These are phyloP conservation scores for Barnettozyma populi DNA, from an alignment of 805 yeast species.

Conservation along the genomic window DNA sequence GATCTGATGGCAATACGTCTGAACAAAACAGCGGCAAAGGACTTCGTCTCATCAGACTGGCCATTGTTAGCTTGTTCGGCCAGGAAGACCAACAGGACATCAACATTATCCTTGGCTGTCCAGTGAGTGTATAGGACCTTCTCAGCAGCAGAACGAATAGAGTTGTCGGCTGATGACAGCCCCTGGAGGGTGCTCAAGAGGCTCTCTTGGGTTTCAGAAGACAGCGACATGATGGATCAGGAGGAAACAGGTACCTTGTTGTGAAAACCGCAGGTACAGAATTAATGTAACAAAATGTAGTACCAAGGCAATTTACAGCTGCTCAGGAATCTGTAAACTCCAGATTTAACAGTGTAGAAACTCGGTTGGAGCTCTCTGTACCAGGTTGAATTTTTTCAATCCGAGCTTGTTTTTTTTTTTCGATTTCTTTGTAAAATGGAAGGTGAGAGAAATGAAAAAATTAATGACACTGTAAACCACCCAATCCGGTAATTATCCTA, in stretches of 20 bases:
- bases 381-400: background rate
- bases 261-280: background rate
- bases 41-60: constrained; percentile 49
- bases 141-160: constrained; percentile 74
- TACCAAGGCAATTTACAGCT: background rate
- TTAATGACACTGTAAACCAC: background rate
- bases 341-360: background rate
- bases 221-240: constrained; percentile 36
- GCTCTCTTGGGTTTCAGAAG: constrained; percentile 53
- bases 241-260: background rate
- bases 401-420: background rate
- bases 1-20: constrained; percentile 79
- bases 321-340: background rate
- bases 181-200: constrained; percentile 55
- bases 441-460: background rate
- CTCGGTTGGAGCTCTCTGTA: background rate
- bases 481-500: background rate
- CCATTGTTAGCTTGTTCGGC: constrained; percentile 74
- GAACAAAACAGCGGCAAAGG: constrained; percentile 83
- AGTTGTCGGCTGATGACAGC: constrained; percentile 75
- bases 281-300: background rate
- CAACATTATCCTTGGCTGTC: constrained; percentile 64
- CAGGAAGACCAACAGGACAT: constrained; percentile 64
- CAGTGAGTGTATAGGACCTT: constrained; percentile 65
- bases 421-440: background rate